Conservation (phyloP, 345 rosid genomes). For the Erucastrum elatum region DNA sequence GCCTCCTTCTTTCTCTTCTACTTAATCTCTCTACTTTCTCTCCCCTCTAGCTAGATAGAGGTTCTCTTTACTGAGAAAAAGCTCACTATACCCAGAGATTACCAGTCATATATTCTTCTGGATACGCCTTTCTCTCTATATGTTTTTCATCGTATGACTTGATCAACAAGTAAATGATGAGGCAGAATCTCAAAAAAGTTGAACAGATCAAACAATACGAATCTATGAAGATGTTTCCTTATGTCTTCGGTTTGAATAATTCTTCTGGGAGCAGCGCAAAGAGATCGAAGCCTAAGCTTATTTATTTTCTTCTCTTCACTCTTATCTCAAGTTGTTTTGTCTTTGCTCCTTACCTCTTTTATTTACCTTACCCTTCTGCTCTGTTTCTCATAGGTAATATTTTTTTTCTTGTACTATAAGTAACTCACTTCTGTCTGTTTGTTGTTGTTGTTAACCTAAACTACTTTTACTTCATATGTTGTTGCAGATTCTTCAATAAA, state of each 20-base stretch:
- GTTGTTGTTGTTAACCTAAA: background rate
- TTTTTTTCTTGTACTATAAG: constrained; percentile 27
- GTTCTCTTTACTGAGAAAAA: background rate
- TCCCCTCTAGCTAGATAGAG: constrained; percentile 5
- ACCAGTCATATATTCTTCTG: no score
- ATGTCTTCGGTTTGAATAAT: background rate
- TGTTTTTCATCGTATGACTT: constrained; percentile 18
- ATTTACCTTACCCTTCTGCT: constrained; percentile 31
- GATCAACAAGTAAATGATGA: constrained; percentile 19
- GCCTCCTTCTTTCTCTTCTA: background rate
- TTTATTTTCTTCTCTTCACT: constrained; percentile 39
- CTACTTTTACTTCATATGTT: background rate
- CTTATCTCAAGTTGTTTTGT: constrained; percentile 37
- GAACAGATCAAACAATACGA: constrained; percentile 22
- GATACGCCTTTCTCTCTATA: background rate
- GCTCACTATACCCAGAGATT: background rate
- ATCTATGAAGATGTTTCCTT: constrained; percentile 16
- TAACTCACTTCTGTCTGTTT: background rate
- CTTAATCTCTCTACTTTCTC: background rate
- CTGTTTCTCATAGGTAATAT: constrained; percentile 30
- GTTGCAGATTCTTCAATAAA: constrained; percentile 26
- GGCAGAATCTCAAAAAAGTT: constrained; percentile 23
- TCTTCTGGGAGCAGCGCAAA: constrained; percentile 19
- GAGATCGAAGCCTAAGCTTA: constrained; percentile 33
- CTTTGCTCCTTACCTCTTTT: constrained; percentile 35